Percentiles rank a stretch among this genome's conserved stretches.
These are phyloP conservation scores for Hanseniaspora guilliermondii DNA, from an alignment of 805 yeast species.

Conservation along the genomic window DNA sequence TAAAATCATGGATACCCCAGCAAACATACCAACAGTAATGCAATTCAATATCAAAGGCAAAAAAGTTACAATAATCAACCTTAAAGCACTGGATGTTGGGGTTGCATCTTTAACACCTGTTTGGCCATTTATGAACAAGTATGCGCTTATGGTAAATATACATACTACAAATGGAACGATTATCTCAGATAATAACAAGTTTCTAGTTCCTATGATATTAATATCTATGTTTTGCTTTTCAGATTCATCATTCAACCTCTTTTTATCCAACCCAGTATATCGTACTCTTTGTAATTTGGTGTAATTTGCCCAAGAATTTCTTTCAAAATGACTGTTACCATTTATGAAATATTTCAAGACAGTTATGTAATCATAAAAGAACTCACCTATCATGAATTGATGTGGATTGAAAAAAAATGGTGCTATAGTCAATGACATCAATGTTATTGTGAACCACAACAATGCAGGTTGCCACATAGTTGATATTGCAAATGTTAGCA, in stretches of 20 bases:
- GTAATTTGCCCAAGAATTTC: constrained; percentile 69
- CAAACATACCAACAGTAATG: constrained; percentile 26
- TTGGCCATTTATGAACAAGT: constrained; percentile 72
- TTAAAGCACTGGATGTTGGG: constrained; percentile 45
- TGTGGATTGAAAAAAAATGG: constrained; percentile 71
- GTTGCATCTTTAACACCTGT: constrained; percentile 54
- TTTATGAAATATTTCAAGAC: constrained; percentile 66
- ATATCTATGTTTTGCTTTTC: constrained; percentile 54
- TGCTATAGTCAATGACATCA: constrained; percentile 51
- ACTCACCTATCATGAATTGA: constrained; percentile 57
- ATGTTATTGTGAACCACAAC: constrained; percentile 63
- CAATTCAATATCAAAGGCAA: constrained; percentile 37
- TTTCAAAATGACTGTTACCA: constrained; percentile 58
- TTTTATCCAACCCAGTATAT: constrained; percentile 81
- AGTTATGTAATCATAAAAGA: constrained; percentile 53
- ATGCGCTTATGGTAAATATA: constrained; percentile 57
- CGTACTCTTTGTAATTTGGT: constrained; percentile 71
- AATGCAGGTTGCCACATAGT: constrained; percentile 73
- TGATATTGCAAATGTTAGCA: constrained; percentile 61
- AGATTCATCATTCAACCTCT: constrained; percentile 50
- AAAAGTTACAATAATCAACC: constrained; percentile 44
- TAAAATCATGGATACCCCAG: constrained; percentile 33
- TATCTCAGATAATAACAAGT: constrained; percentile 69
- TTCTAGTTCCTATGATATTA: constrained; percentile 65
- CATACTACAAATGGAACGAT: constrained; percentile 60